phyloP scores from a whole-genome alignment of 805 yeast species.

The Myxozyma melibiosi region DNA sequence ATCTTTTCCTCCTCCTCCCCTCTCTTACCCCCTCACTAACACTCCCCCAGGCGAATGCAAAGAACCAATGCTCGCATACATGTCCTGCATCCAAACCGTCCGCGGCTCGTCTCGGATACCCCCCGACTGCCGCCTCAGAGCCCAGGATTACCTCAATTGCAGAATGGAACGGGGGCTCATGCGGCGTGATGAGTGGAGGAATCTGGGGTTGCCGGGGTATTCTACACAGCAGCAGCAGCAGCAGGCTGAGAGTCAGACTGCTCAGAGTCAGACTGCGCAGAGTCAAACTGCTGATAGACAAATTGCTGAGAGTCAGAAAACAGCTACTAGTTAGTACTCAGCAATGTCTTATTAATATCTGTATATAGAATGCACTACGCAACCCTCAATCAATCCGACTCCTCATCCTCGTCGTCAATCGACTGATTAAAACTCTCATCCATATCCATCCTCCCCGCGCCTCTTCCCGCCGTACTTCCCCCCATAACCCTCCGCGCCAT shows the following conservation, averaged over 20 bases:
- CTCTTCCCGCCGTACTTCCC: neutral
- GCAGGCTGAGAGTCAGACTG: neutral
- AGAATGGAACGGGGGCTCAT: constrained; percentile 75
- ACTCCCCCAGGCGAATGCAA: constrained; percentile 67
- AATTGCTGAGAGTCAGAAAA: too few relatives aligned
- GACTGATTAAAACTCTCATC: too few relatives aligned
- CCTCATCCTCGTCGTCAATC: neutral
- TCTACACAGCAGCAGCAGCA: neutral
- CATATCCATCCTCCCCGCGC: neutral
- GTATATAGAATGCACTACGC: too few relatives aligned
- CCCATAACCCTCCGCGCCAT: too few relatives aligned
- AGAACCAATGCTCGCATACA: constrained; percentile 69
- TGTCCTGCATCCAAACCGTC: constrained; percentile 75
- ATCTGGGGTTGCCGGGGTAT: constrained; percentile 58
- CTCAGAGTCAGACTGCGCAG: too few relatives aligned
- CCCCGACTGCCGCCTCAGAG: constrained; percentile 83
- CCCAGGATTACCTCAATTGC: constrained; percentile 79
- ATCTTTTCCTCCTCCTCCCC: too few relatives aligned
- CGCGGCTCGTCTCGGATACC: constrained; percentile 69
- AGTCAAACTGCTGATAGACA: too few relatives aligned
- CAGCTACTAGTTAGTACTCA: too few relatives aligned
- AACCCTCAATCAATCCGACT: neutral
- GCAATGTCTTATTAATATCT: too few relatives aligned
- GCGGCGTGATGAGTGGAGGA: constrained; percentile 61
- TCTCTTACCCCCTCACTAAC: neutral